Conservation (phyloP, 2,329 filamentous ascomycete genomes). For the Pseudogymnoascus sp. region DNA sequence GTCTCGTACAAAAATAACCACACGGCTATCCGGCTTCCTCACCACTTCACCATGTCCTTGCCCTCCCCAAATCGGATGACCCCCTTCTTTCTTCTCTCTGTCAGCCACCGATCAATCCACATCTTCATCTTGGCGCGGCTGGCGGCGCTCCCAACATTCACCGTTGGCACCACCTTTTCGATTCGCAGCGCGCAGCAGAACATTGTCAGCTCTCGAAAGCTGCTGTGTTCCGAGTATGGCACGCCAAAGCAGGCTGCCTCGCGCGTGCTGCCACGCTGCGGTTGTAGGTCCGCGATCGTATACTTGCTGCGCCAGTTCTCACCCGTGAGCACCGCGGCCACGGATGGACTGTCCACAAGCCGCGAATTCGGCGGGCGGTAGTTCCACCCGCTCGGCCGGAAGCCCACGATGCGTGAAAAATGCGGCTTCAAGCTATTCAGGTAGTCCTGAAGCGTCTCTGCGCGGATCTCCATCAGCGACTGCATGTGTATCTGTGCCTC, state of each 20-base stretch:
- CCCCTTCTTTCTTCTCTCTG: constrained; percentile 49
- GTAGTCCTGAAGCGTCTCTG: constrained; percentile 87
- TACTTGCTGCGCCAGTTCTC: constrained; percentile 65
- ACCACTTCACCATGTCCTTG: constrained; percentile 25
- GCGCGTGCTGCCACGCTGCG: constrained; percentile 74
- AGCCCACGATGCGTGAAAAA: constrained; percentile 81
- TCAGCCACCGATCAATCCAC: constrained; percentile 56
- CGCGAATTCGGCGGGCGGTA: constrained; percentile 65
- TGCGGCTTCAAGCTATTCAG: constrained; percentile 69
- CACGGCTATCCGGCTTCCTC: not conserved
- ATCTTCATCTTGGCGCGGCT: constrained; percentile 52
- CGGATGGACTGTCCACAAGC: constrained; percentile 52
- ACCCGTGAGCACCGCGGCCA: constrained; percentile 57
- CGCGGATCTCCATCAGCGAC: constrained; percentile 84
- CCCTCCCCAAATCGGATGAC: constrained; percentile 31
- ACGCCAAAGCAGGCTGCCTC: constrained; percentile 87
- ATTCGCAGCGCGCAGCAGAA: constrained; percentile 84
- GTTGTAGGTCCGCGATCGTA: constrained; percentile 60
- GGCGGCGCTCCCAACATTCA: constrained; percentile 63
- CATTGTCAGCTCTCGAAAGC: constrained; percentile 87
- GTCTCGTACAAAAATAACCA: not conserved
- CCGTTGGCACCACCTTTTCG: constrained; percentile 84
- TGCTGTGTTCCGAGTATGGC: constrained; percentile 92
- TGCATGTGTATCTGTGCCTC: constrained; percentile 98
- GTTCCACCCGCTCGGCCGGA: constrained; percentile 90